Base-by-base conservation (phyloP, 768 basidiomycete genomes). In the Phlebiopsis gigantea region DNA sequence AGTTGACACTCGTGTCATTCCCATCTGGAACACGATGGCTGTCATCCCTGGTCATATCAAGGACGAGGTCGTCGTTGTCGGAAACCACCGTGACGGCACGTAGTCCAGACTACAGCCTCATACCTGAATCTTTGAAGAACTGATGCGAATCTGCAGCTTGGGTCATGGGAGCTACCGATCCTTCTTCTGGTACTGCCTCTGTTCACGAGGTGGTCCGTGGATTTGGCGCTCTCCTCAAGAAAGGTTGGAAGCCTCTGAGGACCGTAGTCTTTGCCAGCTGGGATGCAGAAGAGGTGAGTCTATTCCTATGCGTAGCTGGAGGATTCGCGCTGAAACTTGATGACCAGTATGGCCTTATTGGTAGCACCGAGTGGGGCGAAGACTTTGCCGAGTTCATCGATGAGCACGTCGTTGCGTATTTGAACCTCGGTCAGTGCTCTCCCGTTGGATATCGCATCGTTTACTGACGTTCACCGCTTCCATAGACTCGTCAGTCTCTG, bases 321-420 rank as follows among this genome's bases (percentile, higher is more conserved):
- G 44, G 34, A 24, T 39, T 22, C 12, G 44, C 44, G 28, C 22
- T 54, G 24, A 52, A 19, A 39, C 25, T 53, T 9, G 12, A 2
- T 39, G 12, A 48, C 6, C 61, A 79, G 78, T 79, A 81, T 53
- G 90, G 89, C 24, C 77, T 93, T 42, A 68, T 91, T 34, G 95
- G 95, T 25, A 89, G 86, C 64, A 95, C 91, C 3, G 96, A 98
- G 71, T 96, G 88, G 81, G 93, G 85, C 2, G 96, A 98, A 69
- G 96, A 98, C 66, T 98, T 96, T 65, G 66, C 83, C 0, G 77
- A 81, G 15, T 96, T 88, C 84, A 82, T 98, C 39, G 77, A 80
- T 41, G 75, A 87, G 30, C 81, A 95, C 59, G 88, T 86, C 44
- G 93, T 90, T 15, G 80, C 90, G 14, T 98, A 98, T 66, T 72